These are phyloP conservation scores for Aspergillus proliferans DNA, from an alignment of 2,329 filamentous ascomycete genomes.

Conservation along the genomic window DNA sequence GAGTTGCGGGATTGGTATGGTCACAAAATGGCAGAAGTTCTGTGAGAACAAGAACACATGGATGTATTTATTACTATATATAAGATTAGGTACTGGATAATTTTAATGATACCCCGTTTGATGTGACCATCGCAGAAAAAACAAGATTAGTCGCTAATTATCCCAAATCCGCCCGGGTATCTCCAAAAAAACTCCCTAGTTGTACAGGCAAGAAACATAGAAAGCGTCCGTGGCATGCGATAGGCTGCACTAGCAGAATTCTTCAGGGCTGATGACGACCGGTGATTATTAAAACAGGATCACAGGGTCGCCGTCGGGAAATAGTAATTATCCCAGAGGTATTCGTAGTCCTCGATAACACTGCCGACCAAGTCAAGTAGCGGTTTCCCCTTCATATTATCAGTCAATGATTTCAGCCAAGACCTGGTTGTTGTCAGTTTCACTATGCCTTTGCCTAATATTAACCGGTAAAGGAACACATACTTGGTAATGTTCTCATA, in stretches of 20 bases:
- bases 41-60: slow-evolving; percentile 43
- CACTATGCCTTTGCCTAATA: neutral
- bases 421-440: slow-evolving; percentile 37
- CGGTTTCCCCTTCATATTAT: slow-evolving; percentile 63
- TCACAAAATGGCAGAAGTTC: slow-evolving; percentile 59
- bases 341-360: slow-evolving; percentile 92
- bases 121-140: neutral
- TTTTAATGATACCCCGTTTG: slow-evolving; percentile 20
- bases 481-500: slow-evolving; percentile 82
- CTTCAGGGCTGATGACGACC: neutral
- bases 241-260: neutral
- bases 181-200: neutral
- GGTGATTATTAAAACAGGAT: neutral
- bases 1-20: slow-evolving; percentile 83
- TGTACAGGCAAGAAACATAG: slow-evolving; percentile 2
- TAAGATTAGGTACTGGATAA: slow-evolving; percentile 14
- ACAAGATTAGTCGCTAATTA: neutral
- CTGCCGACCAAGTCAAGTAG: slow-evolving; percentile 76
- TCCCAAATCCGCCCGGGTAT: slow-evolving; percentile 1
- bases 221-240: neutral
- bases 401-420: slow-evolving; percentile 63
- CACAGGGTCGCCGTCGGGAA: slow-evolving; percentile 61
- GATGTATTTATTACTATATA: slow-evolving; percentile 11
- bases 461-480: slow-evolving; percentile 13
- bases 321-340: slow-evolving; percentile 97